Evolutionary conservation across 2,329 filamentous ascomycete species (phyloP).

Genomic region (Ceratocystis diversiconidia): DNA sequence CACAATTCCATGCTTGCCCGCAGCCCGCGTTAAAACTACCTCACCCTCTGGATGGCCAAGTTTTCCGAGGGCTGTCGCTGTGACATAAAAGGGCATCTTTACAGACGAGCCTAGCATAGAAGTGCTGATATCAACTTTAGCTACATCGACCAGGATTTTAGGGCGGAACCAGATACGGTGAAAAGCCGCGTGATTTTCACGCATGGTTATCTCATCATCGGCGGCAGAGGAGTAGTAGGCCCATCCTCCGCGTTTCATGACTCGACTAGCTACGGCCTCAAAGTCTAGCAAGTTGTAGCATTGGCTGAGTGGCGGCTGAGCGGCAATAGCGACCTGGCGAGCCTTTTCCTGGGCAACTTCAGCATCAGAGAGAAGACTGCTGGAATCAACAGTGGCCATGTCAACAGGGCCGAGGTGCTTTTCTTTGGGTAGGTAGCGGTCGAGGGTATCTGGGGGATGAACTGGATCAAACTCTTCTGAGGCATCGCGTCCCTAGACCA

Average conservation of each 20-base stretch:
- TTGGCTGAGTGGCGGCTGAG: slow-evolving; percentile 68
- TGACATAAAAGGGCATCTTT: slow-evolving; percentile 87
- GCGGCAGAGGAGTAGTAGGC: slow-evolving; percentile 93
- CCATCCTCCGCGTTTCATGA: slow-evolving; percentile 97
- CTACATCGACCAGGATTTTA: slow-evolving; percentile 75
- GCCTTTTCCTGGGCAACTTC: slow-evolving; percentile 47
- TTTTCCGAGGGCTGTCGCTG: slow-evolving; percentile 89
- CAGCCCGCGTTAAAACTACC: slow-evolving; percentile 73
- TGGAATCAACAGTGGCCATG: slow-evolving; percentile 59
- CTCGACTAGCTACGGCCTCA: slow-evolving; percentile 72
- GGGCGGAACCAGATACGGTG: slow-evolving; percentile 97
- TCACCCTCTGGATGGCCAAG: slow-evolving; percentile 89
- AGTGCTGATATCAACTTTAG: slow-evolving; percentile 70
- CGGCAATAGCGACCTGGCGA: slow-evolving; percentile 56
- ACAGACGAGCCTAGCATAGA: slow-evolving; percentile 85
- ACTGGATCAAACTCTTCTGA: slow-evolving; percentile 87
- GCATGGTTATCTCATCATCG: slow-evolving; percentile 53
- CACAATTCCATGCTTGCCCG: slow-evolving; percentile 73
- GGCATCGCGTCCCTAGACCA: slow-evolving; percentile 62
- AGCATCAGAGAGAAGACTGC: slow-evolving; percentile 38
- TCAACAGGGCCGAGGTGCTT: slow-evolving; percentile 86
- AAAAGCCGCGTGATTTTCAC: slow-evolving; percentile 90
- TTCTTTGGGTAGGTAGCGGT: slow-evolving; percentile 66
- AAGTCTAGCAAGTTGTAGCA: slow-evolving; percentile 95
- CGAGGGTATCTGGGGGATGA: slow-evolving; percentile 71